phyloP scores from a whole-genome alignment of 345 rosid species.

The Melaleuca alternifolia region DNA sequence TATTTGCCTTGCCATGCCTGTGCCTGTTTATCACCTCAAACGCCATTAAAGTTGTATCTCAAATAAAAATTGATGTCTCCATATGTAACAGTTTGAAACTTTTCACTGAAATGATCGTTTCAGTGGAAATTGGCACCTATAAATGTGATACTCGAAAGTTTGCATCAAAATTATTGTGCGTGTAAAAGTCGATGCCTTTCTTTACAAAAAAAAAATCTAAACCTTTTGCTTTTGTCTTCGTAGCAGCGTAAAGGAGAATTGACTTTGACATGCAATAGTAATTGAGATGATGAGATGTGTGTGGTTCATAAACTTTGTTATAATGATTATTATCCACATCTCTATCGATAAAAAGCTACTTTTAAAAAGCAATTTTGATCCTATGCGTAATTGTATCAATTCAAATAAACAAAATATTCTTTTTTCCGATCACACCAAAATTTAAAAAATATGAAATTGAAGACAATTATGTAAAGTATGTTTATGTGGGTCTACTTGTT shows the following conservation, averaged over 20 bases:
- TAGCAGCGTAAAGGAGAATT: background rate
- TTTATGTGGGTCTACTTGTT: background rate
- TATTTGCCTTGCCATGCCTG: rapidly evolving
- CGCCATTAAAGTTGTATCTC: background rate
- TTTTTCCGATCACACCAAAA: background rate
- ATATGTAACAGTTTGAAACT: background rate
- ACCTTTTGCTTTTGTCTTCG: background rate
- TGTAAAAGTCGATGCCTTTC: background rate
- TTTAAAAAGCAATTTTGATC: background rate
- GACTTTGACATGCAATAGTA: too few species aligned
- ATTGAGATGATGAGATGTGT: background rate
- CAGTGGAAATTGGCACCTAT: background rate
- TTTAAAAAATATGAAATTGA: background rate
- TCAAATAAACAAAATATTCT: background rate
- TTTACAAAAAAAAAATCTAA: background rate
- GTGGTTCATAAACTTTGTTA: background rate
- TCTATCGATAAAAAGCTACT: background rate
- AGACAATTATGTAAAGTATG: background rate
- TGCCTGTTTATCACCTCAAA: background rate
- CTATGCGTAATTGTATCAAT: background rate
- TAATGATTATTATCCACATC: background rate
- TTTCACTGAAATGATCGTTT: background rate
- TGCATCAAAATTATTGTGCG: background rate
- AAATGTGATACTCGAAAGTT: background rate
- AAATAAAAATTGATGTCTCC: background rate